These are phyloP conservation scores for Trypanosoma vivax DNA, from an alignment of 208 protist genomes.

Conservation along the genomic window DNA sequence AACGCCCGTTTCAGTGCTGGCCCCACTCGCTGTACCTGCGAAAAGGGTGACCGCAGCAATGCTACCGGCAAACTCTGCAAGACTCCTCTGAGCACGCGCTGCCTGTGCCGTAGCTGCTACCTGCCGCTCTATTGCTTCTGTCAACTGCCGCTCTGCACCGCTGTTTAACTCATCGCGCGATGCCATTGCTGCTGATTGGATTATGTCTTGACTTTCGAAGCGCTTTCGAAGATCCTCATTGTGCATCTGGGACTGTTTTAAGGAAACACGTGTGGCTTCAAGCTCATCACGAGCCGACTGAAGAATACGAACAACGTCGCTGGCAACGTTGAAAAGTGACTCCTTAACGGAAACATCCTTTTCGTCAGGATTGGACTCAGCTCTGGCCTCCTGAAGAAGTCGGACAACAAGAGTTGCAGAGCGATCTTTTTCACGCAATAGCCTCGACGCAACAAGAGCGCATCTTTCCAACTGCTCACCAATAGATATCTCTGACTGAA, in stretches of 20 bases:
- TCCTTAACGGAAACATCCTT: background rate
- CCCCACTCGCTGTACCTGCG: background rate
- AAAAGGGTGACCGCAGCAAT: slow-evolving; percentile 12
- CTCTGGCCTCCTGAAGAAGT: slow-evolving; percentile 7
- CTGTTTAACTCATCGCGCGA: background rate
- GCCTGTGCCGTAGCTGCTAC: slow-evolving; percentile 6
- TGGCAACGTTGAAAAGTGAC: slow-evolving; percentile 1
- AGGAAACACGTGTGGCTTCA: background rate
- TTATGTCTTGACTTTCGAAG: background rate
- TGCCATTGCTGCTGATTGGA: background rate
- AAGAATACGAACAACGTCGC: background rate
- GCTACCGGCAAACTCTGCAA: slow-evolving; percentile 16
- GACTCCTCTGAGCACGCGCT: background rate
- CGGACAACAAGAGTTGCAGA: background rate
- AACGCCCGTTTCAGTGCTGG: background rate
- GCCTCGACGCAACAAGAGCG: background rate
- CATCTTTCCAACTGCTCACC: slow-evolving; percentile 1
- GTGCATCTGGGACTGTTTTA: slow-evolving; percentile 7
- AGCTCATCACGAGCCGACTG: slow-evolving; percentile 2
- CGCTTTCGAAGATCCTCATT: slow-evolving; percentile 2
- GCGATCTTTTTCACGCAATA: slow-evolving; percentile 17
- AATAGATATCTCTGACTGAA: background rate
- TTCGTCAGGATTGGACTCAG: background rate
- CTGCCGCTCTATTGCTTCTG: slow-evolving; percentile 11
- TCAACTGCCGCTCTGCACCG: slow-evolving; percentile 4